Base-by-base conservation (phyloP, 768 basidiomycete species). In the Boletus pseudo-olivaceus region DNA sequence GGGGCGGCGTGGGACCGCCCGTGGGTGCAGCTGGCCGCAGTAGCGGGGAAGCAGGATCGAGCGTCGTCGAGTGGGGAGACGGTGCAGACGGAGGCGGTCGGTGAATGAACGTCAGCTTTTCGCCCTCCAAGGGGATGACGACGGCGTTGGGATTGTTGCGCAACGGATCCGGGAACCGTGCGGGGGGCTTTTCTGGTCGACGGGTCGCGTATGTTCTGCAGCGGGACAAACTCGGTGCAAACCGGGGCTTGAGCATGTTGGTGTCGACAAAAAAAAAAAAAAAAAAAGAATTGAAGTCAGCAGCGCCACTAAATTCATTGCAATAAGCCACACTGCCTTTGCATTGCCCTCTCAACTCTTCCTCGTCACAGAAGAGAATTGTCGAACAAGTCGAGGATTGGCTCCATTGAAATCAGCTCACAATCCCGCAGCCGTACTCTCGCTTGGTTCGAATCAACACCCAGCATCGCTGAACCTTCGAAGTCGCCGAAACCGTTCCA, bases 71-170 rank as follows among this genome's bases (percentile, higher is more conserved):
- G 55, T 77, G 74, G 4, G 90, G 89, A 17, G 89, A 78, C 9
- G 87, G 86, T 10, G 84, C 80, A 10, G 86, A 82, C 1, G 90
- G 88, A 0, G 90, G 91, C n/a, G 88, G 88, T 40, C 91, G 84
- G 67, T 90, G 88, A 54, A 93, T 84, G 67, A 93, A 93, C 0
- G 88, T 88, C 51, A 91, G 69, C 55, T 78, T 74, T 53, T 80
- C 78, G 57, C 80, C 81, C 7, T 73, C 69, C 20, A 87, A 69
- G 9, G 71, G 53, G 10, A 77, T 81, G 47, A 83, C 80, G 45
- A 70, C 70, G 35, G 81, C 82, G 37, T 78, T 74, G 37, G 81
- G 75, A 54, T 76, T 80, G 67, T 78, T 77, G 50, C 69, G 54
- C 48, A 87, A 71, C 1, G 85, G 85, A 59, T 87, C 85, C 17